Evolutionary conservation across 352 stramenopile genomes (phyloP).

Genomic region (Pythium vanterpoolii): DNA sequence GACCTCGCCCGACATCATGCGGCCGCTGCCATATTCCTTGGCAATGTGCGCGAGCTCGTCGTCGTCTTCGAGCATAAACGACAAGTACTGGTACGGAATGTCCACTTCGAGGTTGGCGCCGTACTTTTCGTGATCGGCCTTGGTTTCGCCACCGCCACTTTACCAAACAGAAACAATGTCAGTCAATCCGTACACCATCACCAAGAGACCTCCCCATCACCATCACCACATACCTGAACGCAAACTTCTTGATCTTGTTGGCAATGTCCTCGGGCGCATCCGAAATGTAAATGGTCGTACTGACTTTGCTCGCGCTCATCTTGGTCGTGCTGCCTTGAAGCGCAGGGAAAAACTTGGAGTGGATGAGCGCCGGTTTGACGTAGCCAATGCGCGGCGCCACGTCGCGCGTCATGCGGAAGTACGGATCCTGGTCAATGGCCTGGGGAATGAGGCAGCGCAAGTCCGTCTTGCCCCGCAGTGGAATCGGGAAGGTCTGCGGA

Average conservation of each 20-base stretch:
- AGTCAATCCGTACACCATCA: too few species aligned
- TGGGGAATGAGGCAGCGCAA: constrained; percentile 99
- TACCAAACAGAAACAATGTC: constrained; percentile 62
- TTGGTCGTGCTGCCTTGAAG: constrained; percentile 97
- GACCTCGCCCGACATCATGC: constrained; percentile 97
- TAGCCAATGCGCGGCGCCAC: constrained; percentile 97
- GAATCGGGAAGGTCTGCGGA: constrained; percentile 94
- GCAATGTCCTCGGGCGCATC: constrained; percentile 97
- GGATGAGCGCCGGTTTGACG: constrained; percentile 96
- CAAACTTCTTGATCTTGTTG: constrained; percentile 89
- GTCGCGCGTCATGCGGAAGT: constrained; percentile 99
- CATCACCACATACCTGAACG: constrained; percentile 54
- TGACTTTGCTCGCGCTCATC: constrained; percentile 97
- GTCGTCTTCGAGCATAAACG: constrained; percentile 99
- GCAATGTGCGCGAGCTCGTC: constrained; percentile 93
- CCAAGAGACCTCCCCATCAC: too few species aligned
- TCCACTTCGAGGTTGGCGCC: constrained; percentile 98
- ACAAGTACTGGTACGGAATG: constrained; percentile 98
- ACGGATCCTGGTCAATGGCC: constrained; percentile 99
- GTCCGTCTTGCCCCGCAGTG: constrained; percentile 83
- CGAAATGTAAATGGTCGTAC: constrained; percentile 99
- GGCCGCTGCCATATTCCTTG: constrained; percentile 94
- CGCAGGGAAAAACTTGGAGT: constrained; percentile 99
- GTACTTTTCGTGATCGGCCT: constrained; percentile 97
- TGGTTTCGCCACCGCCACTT: constrained; percentile 96